Evolutionary conservation across 805 yeast species (phyloP).

Genomic region (Saturnispora zaruensis): DNA sequence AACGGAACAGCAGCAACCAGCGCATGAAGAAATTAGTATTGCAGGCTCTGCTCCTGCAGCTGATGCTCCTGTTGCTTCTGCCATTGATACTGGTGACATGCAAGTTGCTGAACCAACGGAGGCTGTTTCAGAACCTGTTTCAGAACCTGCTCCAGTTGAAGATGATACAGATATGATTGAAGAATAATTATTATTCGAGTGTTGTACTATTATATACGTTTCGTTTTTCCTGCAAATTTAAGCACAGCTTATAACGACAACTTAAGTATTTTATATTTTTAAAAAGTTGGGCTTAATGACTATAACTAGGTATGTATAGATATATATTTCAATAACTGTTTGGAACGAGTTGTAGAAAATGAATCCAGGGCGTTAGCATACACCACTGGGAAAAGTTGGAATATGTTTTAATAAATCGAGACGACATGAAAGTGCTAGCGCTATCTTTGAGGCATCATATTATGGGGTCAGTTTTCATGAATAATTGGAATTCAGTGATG

Average conservation of each 20-base stretch:
- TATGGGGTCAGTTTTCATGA: not conserved
- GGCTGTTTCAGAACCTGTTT: not conserved
- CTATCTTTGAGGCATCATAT: not conserved
- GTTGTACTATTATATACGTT: not conserved
- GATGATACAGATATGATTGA: slow-evolving; percentile 22
- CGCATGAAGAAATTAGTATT: slow-evolving; percentile 2
- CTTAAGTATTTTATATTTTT: not conserved
- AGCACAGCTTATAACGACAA: not conserved
- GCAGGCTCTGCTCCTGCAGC: slow-evolving; percentile 5
- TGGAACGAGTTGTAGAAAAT: not conserved
- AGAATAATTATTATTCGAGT: slow-evolving; percentile 11
- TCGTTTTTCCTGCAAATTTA: not conserved
- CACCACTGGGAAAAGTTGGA: not conserved
- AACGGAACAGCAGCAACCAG: not conserved
- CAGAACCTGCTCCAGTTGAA: slow-evolving; percentile 9
- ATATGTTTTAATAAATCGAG: not conserved
- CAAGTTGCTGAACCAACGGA: not conserved
- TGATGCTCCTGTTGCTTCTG: slow-evolving; percentile 1
- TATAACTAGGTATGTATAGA: not conserved
- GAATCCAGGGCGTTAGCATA: not conserved
- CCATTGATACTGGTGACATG: not conserved
- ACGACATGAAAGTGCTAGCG: not conserved
- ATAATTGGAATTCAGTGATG: not conserved
- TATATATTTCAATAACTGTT: not conserved
- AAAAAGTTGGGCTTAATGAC: not conserved